Percentiles rank a stretch among this genome's conserved stretches.
Evolutionary conservation across 2,329 filamentous ascomycete species (phyloP).

Genomic region (Colletotrichum higginsianum): DNA sequence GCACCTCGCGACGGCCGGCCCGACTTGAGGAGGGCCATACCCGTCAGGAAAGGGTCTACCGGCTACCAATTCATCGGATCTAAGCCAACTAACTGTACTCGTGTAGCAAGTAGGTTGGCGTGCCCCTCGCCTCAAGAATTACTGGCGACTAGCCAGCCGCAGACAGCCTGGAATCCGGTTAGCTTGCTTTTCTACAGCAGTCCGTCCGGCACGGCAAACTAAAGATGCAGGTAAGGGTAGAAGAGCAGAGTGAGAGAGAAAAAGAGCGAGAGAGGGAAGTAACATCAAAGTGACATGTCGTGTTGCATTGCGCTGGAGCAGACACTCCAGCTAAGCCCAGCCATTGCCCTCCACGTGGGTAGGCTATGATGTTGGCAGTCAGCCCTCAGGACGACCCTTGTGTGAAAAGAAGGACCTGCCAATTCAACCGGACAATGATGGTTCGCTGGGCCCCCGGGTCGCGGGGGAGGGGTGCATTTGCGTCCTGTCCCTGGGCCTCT

Average conservation of each 20-base stretch:
- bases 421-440: not conserved
- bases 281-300: not conserved
- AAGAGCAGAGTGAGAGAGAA: too few species aligned
- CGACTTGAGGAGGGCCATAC: not conserved
- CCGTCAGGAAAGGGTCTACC: not conserved
- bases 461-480: not conserved
- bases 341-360: not conserved
- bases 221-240: too few species aligned
- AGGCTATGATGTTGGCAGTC: not conserved
- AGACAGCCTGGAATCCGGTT: not conserved
- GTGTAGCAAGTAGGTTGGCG: not conserved
- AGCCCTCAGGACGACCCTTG: not conserved
- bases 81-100: not conserved
- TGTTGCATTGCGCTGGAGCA: not conserved
- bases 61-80: constrained; percentile 3
- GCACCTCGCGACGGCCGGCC: not conserved
- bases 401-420: not conserved
- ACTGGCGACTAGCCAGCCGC: not conserved
- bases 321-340: not conserved
- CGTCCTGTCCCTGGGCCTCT: not conserved
- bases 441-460: not conserved
- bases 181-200: not conserved
- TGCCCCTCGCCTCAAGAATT: not conserved
- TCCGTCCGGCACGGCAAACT: not conserved
- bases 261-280: not conserved